Evolutionary conservation across 2,329 filamentous ascomycete species (phyloP), one percentile per base, ranked within the genome.

Genomic region (Gnomoniopsis smithogilvyi): DNA sequence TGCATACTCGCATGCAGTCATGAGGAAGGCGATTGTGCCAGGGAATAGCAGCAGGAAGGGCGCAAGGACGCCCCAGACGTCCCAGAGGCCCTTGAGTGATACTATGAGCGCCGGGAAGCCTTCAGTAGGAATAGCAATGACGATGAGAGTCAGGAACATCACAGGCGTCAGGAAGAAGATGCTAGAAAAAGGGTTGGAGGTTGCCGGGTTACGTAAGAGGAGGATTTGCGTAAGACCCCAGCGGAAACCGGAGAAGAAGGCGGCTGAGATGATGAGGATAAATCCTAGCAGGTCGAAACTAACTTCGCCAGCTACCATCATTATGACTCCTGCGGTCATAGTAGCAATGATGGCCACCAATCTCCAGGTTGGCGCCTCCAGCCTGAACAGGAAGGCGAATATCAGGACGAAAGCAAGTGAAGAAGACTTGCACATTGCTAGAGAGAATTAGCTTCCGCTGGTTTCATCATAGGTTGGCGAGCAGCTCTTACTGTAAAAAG

Each of bases 201-300:
- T 99, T 21, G 95, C 93, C 1, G 93, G 92, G 73, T 97, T 96
- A 66, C 93, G 89, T 30, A 98, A 85, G 7, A 99, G 85, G 3
- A 99, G 85, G 61, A 99, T 96, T 71, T 99, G 95, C 0, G 95
- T 98, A n/a, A 99, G 78, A n/a, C 86, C 91, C 95, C 95, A 99
- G 67, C 95, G 89, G 77, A 99, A 96, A 56, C 95, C 95, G 1
- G 92, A 96, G 71, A 96, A 96, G 76, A 96, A 95, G 54, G 92
- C 91, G 14, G 95, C 93, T 0, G 89, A 87, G 73, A 99, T 98
- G 75, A 98, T 90, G 64, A 99, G 88, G 50, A 92, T 75, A 73
- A 99, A 99, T 46, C 95, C 95, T 33, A 91, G 81, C 0, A 89
- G 80, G 67, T 92, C 87, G 75, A 99, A 99, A 52, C 92, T 87